Conservation (phyloP, 208 protist genomes). For the Crithidia brevicula region DNA sequence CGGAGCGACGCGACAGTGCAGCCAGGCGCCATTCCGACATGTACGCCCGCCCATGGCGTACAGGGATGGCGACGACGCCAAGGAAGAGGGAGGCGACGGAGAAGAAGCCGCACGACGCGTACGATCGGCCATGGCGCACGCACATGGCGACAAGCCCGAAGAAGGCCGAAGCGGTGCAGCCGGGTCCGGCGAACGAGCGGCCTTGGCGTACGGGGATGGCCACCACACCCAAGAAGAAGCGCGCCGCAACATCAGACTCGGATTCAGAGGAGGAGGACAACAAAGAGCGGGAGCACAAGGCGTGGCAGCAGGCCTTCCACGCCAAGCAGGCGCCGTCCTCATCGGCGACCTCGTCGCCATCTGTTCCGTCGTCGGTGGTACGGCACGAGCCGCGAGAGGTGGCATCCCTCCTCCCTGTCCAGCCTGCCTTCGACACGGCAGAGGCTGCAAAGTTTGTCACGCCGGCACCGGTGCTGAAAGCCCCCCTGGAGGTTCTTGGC, state of each 20-base stretch:
- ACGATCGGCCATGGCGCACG: conserved; percentile 13
- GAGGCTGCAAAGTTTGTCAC: conserved; percentile 22
- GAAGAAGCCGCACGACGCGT: background rate
- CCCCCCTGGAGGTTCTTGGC: conserved; percentile 25
- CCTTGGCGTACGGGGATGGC: conserved; percentile 4
- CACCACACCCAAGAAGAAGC: background rate
- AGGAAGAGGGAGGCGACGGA: conserved; percentile 2
- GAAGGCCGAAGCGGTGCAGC: background rate
- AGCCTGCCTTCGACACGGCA: conserved; percentile 5
- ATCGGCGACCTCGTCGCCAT: background rate
- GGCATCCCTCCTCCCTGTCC: background rate
- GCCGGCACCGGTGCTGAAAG: conserved; percentile 15
- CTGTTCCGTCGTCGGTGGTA: background rate
- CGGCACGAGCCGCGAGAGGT: background rate
- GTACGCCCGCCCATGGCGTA: conserved; percentile 36
- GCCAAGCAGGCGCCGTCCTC: background rate
- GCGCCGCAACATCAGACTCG: background rate
- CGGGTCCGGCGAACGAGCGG: background rate
- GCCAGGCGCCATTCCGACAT: conserved; percentile 19
- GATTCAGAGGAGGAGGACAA: background rate
- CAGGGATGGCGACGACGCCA: conserved; percentile 11
- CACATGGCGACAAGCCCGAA: conserved; percentile 16
- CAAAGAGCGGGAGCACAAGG: background rate
- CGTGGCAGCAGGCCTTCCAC: background rate
- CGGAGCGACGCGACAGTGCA: background rate